Conservation (phyloP, 306 rosid genomes). For the Lathyrus aphaca region DNA sequence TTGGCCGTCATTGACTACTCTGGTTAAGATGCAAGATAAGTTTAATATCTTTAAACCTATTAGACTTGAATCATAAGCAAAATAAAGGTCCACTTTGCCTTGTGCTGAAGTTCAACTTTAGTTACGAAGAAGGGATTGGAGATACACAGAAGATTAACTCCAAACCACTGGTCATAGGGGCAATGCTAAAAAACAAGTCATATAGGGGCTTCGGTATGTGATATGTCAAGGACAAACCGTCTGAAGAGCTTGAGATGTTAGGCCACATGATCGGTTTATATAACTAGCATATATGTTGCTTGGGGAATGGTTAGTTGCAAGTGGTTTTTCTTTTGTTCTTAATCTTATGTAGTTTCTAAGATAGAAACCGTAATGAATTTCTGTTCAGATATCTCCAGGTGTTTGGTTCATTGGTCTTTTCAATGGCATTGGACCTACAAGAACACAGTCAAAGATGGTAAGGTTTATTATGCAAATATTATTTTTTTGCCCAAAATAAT, state of each 20-base stretch:
- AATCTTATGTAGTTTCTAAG: conserved; percentile 14
- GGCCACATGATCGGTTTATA: conserved; percentile 1
- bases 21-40: neutral
- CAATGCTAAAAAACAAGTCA: neutral
- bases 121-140: neutral
- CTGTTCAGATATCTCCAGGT: conserved; percentile 91
- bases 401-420: conserved; percentile 94
- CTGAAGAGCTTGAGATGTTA: neutral
- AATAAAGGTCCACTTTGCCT: neutral
- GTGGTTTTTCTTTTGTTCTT: conserved; percentile 20
- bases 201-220: neutral
- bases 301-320: conserved; percentile 21
- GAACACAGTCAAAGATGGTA: conserved; percentile 97
- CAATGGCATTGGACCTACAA: conserved; percentile 88
- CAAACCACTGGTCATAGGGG: conserved; percentile 1
- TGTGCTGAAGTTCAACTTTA: neutral
- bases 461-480: conserved; percentile 27
- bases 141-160: neutral
- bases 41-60: neutral
- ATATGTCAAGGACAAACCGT: neutral
- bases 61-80: conserved; percentile 11
- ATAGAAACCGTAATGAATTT: conserved; percentile 37
- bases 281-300: conserved; percentile 5
- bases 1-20: too few relatives aligned
- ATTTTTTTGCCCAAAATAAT: conserved; percentile 15